Evolutionary conservation across 148 eudicot species (phyloP), one percentile per base, ranked within the genome.

Genomic region (Euryodendron excelsum): DNA sequence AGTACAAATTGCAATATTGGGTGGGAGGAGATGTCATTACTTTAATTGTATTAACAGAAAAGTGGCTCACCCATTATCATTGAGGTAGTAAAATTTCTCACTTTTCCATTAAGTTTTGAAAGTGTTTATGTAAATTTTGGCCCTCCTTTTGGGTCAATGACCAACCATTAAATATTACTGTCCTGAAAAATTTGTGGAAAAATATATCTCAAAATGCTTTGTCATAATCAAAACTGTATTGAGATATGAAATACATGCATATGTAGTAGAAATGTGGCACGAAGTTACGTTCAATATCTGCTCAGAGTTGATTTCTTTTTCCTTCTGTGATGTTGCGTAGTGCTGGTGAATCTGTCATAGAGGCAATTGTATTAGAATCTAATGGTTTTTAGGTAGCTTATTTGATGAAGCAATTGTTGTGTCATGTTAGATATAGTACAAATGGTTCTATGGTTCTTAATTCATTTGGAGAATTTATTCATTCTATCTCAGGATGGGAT

Each of bases 401-500:
- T 44, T n/a, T 20, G 2, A 4, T 13, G 34, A 34, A 6, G 41
- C 73, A 33, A 6, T 62, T 18, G 73, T 44, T 58, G 13, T 58
- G 50, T 30, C 44, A 65, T 33, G 36, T 64, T 37, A 47, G 28
- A 28, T 30, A 4, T 34, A 18, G 15, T 39, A 48, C 28, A 13
- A 17, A 9, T 44, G 31, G 31, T 27, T 31, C n/a, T 74, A 60
- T 25, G 31, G 23, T 74, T 59, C 37, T 39, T 7, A 59, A 69
- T 55, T 58, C 21, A 59, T 30, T 62, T 73, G 44, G 30, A 37
- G 60, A 55, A 1, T 52, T 4, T 55, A n/a, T 71, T 4, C 2
- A 3, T 55, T 48, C 45, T 76, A 33, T 81, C 69, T 71, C 82
- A 95, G 99, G 99, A 75, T 95, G 99, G 97, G 99, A 95, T 87